phyloP scores from a whole-genome alignment of 163 green algal species.

The Scenedesmus sp. region DNA sequence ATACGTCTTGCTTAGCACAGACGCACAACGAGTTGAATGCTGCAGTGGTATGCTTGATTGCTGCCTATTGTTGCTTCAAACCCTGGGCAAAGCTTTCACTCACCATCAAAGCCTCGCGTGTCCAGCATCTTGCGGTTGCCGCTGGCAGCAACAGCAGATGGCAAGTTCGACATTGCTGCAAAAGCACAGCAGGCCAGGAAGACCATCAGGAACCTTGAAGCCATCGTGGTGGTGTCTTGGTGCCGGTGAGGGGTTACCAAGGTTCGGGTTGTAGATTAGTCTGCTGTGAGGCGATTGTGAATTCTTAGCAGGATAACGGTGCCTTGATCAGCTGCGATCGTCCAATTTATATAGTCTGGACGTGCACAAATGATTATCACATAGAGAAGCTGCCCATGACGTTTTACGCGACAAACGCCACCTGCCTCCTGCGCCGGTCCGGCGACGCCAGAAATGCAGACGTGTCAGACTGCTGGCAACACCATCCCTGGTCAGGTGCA shows the following conservation, averaged over 20 bases:
- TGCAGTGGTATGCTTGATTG: no score
- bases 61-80: neutral
- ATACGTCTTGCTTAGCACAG: no score
- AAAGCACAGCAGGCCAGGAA: neutral
- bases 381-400: neutral
- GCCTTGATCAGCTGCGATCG: neutral
- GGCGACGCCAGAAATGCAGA: neutral
- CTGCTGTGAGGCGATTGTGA: neutral
- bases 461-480: neutral
- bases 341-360: neutral
- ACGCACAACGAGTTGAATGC: no score
- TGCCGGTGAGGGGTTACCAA: neutral
- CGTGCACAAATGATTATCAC: neutral
- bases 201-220: neutral
- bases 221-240: neutral
- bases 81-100: neutral
- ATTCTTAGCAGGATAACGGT: neutral
- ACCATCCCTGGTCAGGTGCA: neutral
- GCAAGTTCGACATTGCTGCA: neutral
- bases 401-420: neutral
- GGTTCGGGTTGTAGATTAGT: no score
- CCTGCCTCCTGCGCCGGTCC: neutral
- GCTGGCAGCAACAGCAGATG: conserved; percentile 1
- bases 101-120: neutral
- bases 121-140: conserved; percentile 12